These are phyloP conservation scores for Tolypocladium amazonense DNA, from an alignment of 2,329 filamentous ascomycete genomes.

Conservation along the genomic window DNA sequence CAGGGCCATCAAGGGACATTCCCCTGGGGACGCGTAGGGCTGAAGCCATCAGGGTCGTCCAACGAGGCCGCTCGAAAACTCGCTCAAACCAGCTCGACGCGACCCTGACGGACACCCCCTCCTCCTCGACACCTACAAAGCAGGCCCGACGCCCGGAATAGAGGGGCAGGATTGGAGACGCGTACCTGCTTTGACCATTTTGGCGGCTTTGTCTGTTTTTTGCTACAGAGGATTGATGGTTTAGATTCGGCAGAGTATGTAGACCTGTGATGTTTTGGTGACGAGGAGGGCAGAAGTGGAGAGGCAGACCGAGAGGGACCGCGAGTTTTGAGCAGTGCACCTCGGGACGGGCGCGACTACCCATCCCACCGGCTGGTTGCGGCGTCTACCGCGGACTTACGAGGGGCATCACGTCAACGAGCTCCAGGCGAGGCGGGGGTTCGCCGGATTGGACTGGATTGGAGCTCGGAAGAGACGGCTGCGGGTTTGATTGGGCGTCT, in stretches of 20 bases:
- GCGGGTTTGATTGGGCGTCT: neutral
- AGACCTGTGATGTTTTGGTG: slow-evolving; percentile 2
- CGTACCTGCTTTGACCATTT: slow-evolving; percentile 95
- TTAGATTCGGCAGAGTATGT: no score
- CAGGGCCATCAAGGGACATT: slow-evolving; percentile 22
- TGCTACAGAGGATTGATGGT: slow-evolving; percentile 5
- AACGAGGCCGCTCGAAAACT: slow-evolving; percentile 27
- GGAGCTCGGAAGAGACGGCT: neutral
- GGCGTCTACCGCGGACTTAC: neutral
- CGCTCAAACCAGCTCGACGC: slow-evolving; percentile 48
- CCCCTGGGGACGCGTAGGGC: slow-evolving; percentile 2
- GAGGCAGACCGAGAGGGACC: slow-evolving; percentile 5
- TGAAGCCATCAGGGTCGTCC: slow-evolving; percentile 37
- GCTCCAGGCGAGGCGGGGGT: neutral
- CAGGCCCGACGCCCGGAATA: neutral
- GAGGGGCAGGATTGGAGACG: neutral
- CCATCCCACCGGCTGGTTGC: neutral
- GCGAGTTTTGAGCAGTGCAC: slow-evolving; percentile 3
- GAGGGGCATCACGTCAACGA: neutral
- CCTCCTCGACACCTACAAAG: neutral
- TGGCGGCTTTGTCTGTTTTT: slow-evolving; percentile 43
- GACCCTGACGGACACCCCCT: slow-evolving; percentile 8
- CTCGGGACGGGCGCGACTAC: neutral
- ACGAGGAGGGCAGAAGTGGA: slow-evolving; percentile 3
- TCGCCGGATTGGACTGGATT: neutral